Conservation (phyloP, 148 eudicot genomes). For the Bassia scoparia region DNA sequence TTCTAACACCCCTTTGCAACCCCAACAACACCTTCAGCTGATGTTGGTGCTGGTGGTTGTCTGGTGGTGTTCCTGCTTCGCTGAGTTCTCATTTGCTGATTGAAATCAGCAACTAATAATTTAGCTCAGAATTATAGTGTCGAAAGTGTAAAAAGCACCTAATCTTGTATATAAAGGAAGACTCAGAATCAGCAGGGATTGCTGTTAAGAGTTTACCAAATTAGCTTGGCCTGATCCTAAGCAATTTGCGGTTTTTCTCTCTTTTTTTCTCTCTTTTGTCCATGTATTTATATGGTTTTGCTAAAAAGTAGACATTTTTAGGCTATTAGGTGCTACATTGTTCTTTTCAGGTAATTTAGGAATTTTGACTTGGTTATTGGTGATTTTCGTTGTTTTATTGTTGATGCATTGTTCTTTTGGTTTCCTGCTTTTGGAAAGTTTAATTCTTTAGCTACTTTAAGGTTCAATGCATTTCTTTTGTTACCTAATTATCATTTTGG, state of each 20-base stretch:
- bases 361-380: not conserved
- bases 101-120: constrained; percentile 65
- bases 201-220: constrained; percentile 75
- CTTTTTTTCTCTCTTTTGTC: not conserved
- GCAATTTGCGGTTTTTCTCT: constrained; percentile 57
- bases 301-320: constrained; percentile 9
- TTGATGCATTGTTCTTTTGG: constrained; percentile 10
- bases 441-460: not conserved
- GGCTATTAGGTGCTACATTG: not conserved
- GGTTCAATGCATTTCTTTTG: not conserved
- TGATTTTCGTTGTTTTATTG: constrained; percentile 9
- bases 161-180: constrained; percentile 74
- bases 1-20: constrained; percentile 14
- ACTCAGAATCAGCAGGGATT: constrained; percentile 54
- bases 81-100: constrained; percentile 55
- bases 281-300: constrained; percentile 9
- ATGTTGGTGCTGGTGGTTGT: not conserved
- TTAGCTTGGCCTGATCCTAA: constrained; percentile 88
- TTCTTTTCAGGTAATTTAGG: not conserved
- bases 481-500: not conserved
- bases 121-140: constrained; percentile 64
- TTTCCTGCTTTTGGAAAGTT: not conserved
- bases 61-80: constrained; percentile 38
- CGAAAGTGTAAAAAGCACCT: constrained; percentile 77
- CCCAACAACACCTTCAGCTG: constrained; percentile 21